A percentile compares a stretch with the other conserved stretches of the same genome.
These are phyloP conservation scores for Paramecium caudatum DNA, from an alignment of 73 alveolate species.

Conservation along the genomic window DNA sequence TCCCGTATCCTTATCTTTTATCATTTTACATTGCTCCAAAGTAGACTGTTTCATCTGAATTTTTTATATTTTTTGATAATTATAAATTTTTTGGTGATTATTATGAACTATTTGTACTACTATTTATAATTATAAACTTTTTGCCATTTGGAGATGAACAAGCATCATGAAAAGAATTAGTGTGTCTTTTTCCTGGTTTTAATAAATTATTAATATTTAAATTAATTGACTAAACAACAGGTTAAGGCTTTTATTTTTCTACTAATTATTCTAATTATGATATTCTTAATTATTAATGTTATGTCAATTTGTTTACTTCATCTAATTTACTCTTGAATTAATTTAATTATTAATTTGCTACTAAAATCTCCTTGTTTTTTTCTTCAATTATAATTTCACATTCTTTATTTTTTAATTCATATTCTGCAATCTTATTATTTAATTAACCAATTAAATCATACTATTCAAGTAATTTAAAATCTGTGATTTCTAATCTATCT, in stretches of 20 bases:
- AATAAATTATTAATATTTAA: background rate
- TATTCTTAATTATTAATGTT: background rate
- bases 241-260: background rate
- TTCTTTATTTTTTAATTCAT: background rate
- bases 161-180: background rate
- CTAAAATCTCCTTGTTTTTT: background rate
- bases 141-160: constrained; percentile 9
- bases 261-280: background rate
- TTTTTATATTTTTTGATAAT: background rate
- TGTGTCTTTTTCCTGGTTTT: background rate
- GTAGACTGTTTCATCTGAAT: constrained; percentile 42
- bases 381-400: background rate
- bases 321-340: background rate
- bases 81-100: constrained; percentile 2
- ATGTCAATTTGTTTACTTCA: background rate
- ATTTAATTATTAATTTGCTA: background rate
- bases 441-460: background rate
- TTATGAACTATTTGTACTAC: constrained; percentile 23
- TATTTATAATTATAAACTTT: background rate
- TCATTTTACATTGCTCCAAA: constrained; percentile 29
- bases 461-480: background rate
- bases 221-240: background rate
- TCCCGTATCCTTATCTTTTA: constrained; percentile 57
- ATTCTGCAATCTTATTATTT: background rate
- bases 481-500: constrained; percentile 16